Conservation (phyloP, 2,329 filamentous ascomycete species). For the Aspergillus sp. region DNA sequence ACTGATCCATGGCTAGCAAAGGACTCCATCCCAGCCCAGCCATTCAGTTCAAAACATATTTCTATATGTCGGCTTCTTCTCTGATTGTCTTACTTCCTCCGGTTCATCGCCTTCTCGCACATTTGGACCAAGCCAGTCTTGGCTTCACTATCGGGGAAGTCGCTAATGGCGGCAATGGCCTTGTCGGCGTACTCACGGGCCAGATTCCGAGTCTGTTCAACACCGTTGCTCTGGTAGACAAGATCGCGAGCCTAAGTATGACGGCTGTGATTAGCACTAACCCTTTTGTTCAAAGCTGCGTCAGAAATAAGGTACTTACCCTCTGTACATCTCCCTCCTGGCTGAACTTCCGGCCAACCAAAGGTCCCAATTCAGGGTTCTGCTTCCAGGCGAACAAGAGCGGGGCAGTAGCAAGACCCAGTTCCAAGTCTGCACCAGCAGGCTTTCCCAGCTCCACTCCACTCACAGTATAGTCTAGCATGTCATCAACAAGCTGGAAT, state of each 20-base stretch:
- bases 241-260: constrained; percentile 70
- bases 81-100: constrained; percentile 61
- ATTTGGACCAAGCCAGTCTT: constrained; percentile 89
- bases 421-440: constrained; percentile 85
- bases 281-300: neutral
- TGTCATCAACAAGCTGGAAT: constrained; percentile 96
- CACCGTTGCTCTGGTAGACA: constrained; percentile 76
- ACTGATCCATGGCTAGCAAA: too few species aligned
- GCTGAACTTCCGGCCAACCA: constrained; percentile 89
- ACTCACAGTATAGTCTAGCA: constrained; percentile 91
- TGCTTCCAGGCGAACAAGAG: constrained; percentile 94
- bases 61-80: neutral
- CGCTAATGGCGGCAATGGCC: constrained; percentile 75
- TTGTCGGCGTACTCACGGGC: constrained; percentile 88
- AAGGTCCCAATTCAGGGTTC: constrained; percentile 72
- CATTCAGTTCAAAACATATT: neutral
- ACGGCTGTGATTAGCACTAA: constrained; percentile 7
- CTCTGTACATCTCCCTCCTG: constrained; percentile 76
- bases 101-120: constrained; percentile 85
- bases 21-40: neutral
- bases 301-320: constrained; percentile 49
- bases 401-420: constrained; percentile 90
- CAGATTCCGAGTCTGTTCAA: constrained; percentile 85
- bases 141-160: constrained; percentile 90
- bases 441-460: constrained; percentile 88